These are phyloP conservation scores for Colletotrichum sp. DNA, from an alignment of 2,329 filamentous ascomycete species.

Conservation along the genomic window DNA sequence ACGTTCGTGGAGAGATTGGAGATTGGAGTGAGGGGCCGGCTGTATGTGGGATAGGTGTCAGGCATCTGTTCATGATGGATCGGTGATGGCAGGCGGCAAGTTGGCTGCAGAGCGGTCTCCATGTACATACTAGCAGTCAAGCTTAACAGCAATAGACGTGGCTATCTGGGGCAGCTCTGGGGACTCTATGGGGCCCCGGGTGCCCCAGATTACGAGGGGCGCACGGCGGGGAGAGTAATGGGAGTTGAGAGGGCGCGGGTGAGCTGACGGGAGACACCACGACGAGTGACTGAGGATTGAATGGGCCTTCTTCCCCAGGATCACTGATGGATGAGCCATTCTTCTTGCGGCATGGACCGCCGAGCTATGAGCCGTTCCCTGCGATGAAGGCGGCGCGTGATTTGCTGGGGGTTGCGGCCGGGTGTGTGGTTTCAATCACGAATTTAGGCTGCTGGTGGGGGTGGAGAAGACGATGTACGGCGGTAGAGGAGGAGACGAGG, in stretches of 20 bases:
- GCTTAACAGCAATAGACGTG: slow-evolving; percentile 6
- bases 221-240: not conserved
- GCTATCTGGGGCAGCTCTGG: not conserved
- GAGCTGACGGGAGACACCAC: not conserved
- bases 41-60: not conserved
- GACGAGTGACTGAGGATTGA: not conserved
- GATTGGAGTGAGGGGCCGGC: not conserved
- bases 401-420: not conserved
- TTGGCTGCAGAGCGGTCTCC: not conserved
- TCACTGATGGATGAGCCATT: not conserved
- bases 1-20: not conserved
- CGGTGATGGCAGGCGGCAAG: not conserved
- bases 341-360: not conserved
- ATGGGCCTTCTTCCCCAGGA: not conserved
- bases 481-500: not conserved
- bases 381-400: not conserved
- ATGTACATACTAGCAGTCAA: not conserved
- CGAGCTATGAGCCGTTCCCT: slow-evolving; percentile 3
- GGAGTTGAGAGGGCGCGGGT: not conserved
- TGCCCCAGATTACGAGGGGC: slow-evolving; percentile 1
- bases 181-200: not conserved
- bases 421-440: not conserved
- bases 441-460: slow-evolving; percentile 8
- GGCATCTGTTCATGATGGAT: not conserved
- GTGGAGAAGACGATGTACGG: not conserved